phyloP scores from a whole-genome alignment of 2,329 filamentous ascomycete genomes.

The Penicillium digitatum region DNA sequence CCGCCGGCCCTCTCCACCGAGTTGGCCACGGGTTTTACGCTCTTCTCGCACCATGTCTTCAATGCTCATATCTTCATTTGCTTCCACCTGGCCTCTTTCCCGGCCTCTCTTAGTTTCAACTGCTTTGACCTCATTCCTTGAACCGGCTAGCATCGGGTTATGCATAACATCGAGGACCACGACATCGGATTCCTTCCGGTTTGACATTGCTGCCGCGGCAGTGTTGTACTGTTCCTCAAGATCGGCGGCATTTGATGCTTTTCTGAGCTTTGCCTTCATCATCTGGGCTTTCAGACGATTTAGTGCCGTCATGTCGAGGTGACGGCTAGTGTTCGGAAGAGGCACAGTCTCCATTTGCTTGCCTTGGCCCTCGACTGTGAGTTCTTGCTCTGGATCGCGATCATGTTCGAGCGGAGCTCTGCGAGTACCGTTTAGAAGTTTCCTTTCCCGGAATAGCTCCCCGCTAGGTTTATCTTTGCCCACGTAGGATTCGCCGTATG shows the following conservation, averaged over 20 bases:
- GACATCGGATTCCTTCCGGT: slow-evolving; percentile 59
- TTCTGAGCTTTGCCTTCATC: slow-evolving; percentile 89
- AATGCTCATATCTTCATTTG: slow-evolving; percentile 93
- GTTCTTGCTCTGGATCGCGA: slow-evolving; percentile 35
- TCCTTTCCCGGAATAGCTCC: slow-evolving; percentile 76
- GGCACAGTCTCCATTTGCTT: slow-evolving; percentile 55
- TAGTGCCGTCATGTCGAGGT: slow-evolving; percentile 70
- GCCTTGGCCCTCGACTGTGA: slow-evolving; percentile 50
- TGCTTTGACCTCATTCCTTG: slow-evolving; percentile 69
- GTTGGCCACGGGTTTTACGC: slow-evolving; percentile 72
- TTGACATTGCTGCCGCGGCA: slow-evolving; percentile 61
- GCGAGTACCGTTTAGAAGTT: slow-evolving; percentile 54
- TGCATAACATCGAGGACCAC: slow-evolving; percentile 85
- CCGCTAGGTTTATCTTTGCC: slow-evolving; percentile 83
- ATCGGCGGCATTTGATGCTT: slow-evolving; percentile 67
- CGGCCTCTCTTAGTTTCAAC: slow-evolving; percentile 76
- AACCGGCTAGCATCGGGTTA: slow-evolving; percentile 77
- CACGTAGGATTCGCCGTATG: slow-evolving; percentile 80
- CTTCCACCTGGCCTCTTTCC: slow-evolving; percentile 78
- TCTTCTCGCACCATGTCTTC: slow-evolving; percentile 98
- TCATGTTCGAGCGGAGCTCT: slow-evolving; percentile 29
- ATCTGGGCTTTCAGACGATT: slow-evolving; percentile 90
- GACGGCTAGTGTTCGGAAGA: slow-evolving; percentile 48
- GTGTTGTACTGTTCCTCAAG: slow-evolving; percentile 81
- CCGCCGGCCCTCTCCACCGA: slow-evolving; percentile 73